Conservation (phyloP, 2,329 filamentous ascomycete species). For the Verticillium zaregamsianum region DNA sequence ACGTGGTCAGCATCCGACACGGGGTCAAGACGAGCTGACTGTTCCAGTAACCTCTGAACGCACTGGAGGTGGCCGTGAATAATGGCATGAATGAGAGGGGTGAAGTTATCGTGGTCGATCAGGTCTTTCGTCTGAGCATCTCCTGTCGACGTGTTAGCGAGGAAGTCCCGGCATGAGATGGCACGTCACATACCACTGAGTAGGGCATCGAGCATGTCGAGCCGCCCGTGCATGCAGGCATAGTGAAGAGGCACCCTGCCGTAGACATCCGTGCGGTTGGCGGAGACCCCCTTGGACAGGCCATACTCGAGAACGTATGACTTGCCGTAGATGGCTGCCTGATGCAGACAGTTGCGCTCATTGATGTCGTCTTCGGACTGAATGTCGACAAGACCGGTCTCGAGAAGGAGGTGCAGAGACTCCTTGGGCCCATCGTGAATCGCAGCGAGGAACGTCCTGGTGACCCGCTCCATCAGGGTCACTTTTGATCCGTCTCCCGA, state of each 20-base stretch:
- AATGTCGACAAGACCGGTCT: constrained; percentile 81
- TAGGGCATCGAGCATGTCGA: constrained; percentile 76
- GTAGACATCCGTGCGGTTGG: constrained; percentile 84
- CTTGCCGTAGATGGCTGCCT: constrained; percentile 92
- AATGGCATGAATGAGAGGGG: constrained; percentile 90
- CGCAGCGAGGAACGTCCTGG: constrained; percentile 83
- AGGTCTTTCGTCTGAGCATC: constrained; percentile 63
- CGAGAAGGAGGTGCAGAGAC: constrained; percentile 70
- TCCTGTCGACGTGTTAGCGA: background rate
- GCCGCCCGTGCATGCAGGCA: constrained; percentile 87
- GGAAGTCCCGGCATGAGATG: no score
- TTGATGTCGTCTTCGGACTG: constrained; percentile 96
- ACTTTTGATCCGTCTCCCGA: constrained; percentile 50
- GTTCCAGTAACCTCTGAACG: constrained; percentile 71
- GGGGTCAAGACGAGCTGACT: constrained; percentile 81
- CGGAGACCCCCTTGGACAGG: constrained; percentile 70
- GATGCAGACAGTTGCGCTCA: constrained; percentile 91
- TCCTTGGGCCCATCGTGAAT: constrained; percentile 80
- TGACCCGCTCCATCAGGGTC: constrained; percentile 69
- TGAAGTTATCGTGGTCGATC: constrained; percentile 96
- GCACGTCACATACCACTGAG: constrained; percentile 48
- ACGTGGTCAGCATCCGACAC: constrained; percentile 86
- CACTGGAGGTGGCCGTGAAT: constrained; percentile 81
- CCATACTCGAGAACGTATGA: constrained; percentile 72
- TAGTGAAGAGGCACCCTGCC: constrained; percentile 92